Percentiles rank a stretch among this genome's conserved stretches.
Evolutionary conservation across 2,329 filamentous ascomycete species (phyloP).

Genomic region (Cercospora nicotianae): DNA sequence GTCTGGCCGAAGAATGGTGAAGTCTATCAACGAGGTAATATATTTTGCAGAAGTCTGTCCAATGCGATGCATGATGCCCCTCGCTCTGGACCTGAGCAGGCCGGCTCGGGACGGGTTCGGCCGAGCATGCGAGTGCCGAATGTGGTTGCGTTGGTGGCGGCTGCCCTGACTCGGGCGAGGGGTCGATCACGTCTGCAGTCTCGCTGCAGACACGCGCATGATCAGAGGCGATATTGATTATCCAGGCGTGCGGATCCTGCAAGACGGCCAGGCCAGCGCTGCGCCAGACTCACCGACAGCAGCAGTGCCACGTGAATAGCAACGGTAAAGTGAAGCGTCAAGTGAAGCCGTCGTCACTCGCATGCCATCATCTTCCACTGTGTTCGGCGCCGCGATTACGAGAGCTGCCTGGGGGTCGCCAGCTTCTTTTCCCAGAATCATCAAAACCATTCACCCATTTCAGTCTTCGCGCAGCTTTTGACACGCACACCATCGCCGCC

Average conservation of each 20-base stretch:
- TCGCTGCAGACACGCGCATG: not conserved
- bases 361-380: not conserved
- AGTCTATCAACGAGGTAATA: not conserved
- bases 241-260: conserved; percentile 5
- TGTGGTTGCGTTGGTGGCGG: not conserved
- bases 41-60: not conserved
- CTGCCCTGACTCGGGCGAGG: not conserved
- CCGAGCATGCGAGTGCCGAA: not conserved
- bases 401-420: not conserved
- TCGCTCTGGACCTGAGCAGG: not conserved
- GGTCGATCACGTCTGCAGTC: not conserved
- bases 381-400: conserved; percentile 4
- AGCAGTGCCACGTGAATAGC: conserved; percentile 10
- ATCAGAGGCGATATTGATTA: not conserved
- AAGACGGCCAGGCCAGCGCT: conserved; percentile 6
- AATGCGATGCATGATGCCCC: not conserved
- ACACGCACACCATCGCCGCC: conserved; percentile 7
- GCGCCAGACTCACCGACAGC: conserved; percentile 11
- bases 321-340: not conserved
- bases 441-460: not conserved
- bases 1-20: not conserved
- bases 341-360: not conserved
- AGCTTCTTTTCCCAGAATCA: not conserved
- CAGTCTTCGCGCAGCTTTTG: conserved; percentile 16
- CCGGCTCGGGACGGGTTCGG: not conserved